Base-by-base conservation (phyloP, 495 filamentous ascomycete genomes). In the Filosporella fistucella region DNA sequence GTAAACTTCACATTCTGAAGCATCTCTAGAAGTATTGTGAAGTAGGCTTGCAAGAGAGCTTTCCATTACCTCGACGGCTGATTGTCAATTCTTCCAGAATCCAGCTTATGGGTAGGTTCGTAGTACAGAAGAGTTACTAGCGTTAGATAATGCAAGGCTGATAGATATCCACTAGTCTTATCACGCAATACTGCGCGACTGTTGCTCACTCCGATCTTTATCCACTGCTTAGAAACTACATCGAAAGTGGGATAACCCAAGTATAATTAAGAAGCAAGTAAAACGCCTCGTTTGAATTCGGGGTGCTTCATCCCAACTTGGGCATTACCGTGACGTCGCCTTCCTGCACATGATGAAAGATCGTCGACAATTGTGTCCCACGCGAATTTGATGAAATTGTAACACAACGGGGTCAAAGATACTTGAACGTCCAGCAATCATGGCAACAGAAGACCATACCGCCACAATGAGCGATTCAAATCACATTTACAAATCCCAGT, bases 401-500 rank as follows among this genome's bases (percentile, higher is more conserved):
- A 5, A 4, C 32, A 13, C n/a, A n/a, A 35, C 18, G 5, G 4
- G 18, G n/a, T 5, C 18, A 14, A 17, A 35, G 12, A 3, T n/a
- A 6, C 18, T n/a, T n/a, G 4, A 5, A 14, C 5, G 4, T 4
- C 4, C n/a, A 35, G n/a, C n/a, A 14, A 14, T 35, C 12, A 14
- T 35, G 32, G 18, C 5, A 17, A 5, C 18, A 13, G 32, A 35
- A 14, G 4, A 14, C 18, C 18, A 26, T 14, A 9, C 8, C 12
- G 9, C 22, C 2, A 26, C 12, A 8, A 48, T 45, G 32, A 17
- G 18, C 12, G 21, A 16, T 11, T 17, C 13, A 26, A 25, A 16
- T 39, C 4, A 39, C 12, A 39, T 28, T 2, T 58, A 50, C 34
- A 54, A 34, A 10, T 53, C 51, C 28, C 42, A 49, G 44, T 47